Evolutionary conservation across 768 basidiomycete genomes (phyloP).

Genomic region (Mycena chlorophos): DNA sequence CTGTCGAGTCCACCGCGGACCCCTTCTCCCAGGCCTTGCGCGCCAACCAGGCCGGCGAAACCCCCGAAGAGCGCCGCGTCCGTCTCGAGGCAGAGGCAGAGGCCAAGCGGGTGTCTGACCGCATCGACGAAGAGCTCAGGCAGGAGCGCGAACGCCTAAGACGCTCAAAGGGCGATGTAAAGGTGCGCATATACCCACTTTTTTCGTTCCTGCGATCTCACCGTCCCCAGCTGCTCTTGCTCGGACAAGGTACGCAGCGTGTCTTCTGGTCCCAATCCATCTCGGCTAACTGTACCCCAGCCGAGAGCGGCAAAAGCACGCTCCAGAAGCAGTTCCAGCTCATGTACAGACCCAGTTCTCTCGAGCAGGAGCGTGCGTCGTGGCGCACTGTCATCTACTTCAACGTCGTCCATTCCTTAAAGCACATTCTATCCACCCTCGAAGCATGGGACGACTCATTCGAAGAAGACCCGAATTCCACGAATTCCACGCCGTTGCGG

Average conservation of each 20-base stretch:
- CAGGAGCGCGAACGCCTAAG: slow-evolving; percentile 65
- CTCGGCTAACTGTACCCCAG: slow-evolving; percentile 23
- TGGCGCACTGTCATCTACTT: slow-evolving; percentile 78
- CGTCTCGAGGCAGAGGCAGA: slow-evolving; percentile 70
- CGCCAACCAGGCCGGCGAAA: slow-evolving; percentile 65
- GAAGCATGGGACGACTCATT: slow-evolving; percentile 63
- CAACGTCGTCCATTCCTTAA: slow-evolving; percentile 71
- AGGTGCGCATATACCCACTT: slow-evolving; percentile 42
- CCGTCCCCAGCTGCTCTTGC: slow-evolving; percentile 56
- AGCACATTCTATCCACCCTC: slow-evolving; percentile 64
- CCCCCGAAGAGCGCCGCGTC: slow-evolving; percentile 57
- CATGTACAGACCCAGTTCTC: slow-evolving; percentile 72
- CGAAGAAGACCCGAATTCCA: slow-evolving; percentile 44
- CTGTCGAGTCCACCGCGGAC: slow-evolving; percentile 55
- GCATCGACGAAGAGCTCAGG: slow-evolving; percentile 79
- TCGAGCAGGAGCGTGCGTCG: slow-evolving; percentile 67
- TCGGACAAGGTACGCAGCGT: slow-evolving; percentile 49
- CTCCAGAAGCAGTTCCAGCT: slow-evolving; percentile 80
- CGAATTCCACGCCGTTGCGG: slow-evolving; percentile 18
- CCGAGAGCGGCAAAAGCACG: slow-evolving; percentile 77
- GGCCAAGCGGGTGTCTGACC: slow-evolving; percentile 73
- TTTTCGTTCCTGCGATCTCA: slow-evolving; percentile 29
- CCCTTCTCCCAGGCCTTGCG: slow-evolving; percentile 64
- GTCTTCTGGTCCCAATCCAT: neutral
- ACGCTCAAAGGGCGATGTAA: slow-evolving; percentile 72